phyloP scores from a whole-genome alignment of 2,329 filamentous ascomycete genomes.

The Colletotrichum shisoi region DNA sequence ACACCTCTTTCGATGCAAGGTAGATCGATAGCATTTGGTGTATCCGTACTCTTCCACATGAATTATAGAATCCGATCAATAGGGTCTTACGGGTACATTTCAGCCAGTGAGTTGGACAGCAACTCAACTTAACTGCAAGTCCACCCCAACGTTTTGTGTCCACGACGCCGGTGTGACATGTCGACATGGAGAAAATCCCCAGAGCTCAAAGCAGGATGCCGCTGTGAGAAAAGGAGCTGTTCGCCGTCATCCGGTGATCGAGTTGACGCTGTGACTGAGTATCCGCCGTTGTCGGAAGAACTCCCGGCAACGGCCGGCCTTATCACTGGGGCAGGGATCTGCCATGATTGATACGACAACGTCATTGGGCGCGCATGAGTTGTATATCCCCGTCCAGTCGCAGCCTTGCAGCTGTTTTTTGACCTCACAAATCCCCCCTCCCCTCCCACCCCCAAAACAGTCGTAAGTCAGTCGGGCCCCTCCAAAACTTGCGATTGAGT shows the following conservation, averaged over 20 bases:
- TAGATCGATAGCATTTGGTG: background rate
- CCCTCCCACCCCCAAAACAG: slow-evolving; percentile 32
- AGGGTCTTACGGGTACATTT: background rate
- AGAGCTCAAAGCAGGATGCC: background rate
- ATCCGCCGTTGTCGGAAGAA: background rate
- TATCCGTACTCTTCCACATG: background rate
- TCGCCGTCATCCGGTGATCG: background rate
- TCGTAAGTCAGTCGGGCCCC: slow-evolving; percentile 34
- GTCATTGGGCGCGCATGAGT: slow-evolving; percentile 28
- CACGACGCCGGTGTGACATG: background rate
- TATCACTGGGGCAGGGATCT: slow-evolving; percentile 25
- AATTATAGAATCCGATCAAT: background rate
- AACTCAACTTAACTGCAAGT: too few relatives aligned
- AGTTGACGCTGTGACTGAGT: background rate
- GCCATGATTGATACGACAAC: background rate
- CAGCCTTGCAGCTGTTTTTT: slow-evolving; percentile 38
- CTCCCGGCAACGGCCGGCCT: slow-evolving; percentile 16
- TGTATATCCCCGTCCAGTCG: slow-evolving; percentile 26
- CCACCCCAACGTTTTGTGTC: too few relatives aligned
- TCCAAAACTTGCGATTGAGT: slow-evolving; percentile 39
- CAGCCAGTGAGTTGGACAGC: background rate
- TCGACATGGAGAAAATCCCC: background rate
- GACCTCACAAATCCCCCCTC: slow-evolving; percentile 36
- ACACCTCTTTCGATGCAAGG: background rate
- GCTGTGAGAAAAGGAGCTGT: background rate